phyloP scores from a whole-genome alignment of 1,284 basidiomycete species.

The Neonothopanus nambi region DNA sequence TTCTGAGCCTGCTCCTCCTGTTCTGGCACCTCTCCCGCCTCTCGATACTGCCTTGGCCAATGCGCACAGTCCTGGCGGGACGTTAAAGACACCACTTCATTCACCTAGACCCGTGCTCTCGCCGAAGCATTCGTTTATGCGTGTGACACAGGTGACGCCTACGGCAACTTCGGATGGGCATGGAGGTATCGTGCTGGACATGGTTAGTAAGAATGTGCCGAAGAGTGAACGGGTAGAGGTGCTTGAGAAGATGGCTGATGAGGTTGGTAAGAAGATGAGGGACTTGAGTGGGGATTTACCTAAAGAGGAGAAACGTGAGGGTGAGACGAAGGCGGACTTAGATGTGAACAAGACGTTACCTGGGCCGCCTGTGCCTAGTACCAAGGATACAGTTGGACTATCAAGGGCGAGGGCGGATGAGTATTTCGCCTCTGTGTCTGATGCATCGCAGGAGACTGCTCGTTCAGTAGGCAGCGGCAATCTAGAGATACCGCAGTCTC shows the following conservation, averaged over 20 bases:
- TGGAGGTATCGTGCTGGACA: neutral
- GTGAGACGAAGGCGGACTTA: slow-evolving; percentile 14
- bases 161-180: neutral
- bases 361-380: slow-evolving; percentile 48
- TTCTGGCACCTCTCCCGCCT: neutral
- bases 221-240: slow-evolving; percentile 62
- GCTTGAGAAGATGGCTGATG: slow-evolving; percentile 69
- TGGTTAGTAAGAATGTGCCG: slow-evolving; percentile 18
- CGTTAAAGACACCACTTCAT: slow-evolving; percentile 36
- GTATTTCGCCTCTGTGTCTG: slow-evolving; percentile 25
- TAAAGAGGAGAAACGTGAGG: slow-evolving; percentile 19
- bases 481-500: neutral
- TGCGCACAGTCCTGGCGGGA: neutral
- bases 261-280: slow-evolving; percentile 38
- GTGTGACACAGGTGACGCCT: slow-evolving; percentile 2
- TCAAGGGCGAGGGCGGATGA: slow-evolving; percentile 31
- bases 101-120: slow-evolving; percentile 63
- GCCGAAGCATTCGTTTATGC: slow-evolving; percentile 41
- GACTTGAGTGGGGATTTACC: slow-evolving; percentile 45
- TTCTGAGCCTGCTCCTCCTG: neutral
- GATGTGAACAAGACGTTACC: slow-evolving; percentile 60
- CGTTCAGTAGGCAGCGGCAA: neutral
- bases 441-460: neutral
- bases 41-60: neutral
- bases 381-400: slow-evolving; percentile 29